phyloP scores from a whole-genome alignment of 139 green algal genomes.

The Haematococcus sp. region DNA sequence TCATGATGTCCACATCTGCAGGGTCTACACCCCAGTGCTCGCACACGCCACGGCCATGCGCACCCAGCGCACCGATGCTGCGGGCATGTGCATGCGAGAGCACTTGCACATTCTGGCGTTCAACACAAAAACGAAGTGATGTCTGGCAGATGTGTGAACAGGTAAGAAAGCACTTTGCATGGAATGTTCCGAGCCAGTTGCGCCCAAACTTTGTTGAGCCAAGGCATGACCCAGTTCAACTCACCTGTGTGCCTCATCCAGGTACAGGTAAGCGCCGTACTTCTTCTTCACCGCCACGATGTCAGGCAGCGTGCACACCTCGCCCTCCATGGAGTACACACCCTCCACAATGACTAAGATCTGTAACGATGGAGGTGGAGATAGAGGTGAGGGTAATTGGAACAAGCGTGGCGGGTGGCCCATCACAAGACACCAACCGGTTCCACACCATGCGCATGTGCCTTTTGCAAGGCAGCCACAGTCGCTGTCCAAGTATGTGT shows the following conservation, averaged over 20 bases:
- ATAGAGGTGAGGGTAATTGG: no score
- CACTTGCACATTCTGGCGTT: no score
- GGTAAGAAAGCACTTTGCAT: no score
- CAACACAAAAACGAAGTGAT: no score
- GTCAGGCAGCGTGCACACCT: conserved; percentile 79
- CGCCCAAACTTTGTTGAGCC: no score
- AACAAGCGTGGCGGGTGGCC: not conserved
- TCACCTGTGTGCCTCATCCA: conserved; percentile 95
- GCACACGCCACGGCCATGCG: conserved; percentile 73
- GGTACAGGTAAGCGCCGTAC: conserved; percentile 94
- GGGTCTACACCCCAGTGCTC: conserved; percentile 90
- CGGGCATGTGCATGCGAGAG: no score
- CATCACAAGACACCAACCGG: not conserved
- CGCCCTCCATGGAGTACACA: conserved; percentile 99
- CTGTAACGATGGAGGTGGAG: conserved; percentile 25
- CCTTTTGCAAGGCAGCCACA: no score
- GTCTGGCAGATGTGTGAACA: no score
- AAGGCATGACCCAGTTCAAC: no score
- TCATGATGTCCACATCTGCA: conserved; percentile 94
- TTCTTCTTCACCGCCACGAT: conserved; percentile 91
- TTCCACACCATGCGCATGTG: no score
- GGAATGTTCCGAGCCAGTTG: no score
- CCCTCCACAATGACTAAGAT: conserved; percentile 96
- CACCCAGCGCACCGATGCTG: conserved; percentile 90
- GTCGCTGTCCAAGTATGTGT: no score